Conservation (phyloP, 257 asterid species). For the Ehretia macrophylla region DNA sequence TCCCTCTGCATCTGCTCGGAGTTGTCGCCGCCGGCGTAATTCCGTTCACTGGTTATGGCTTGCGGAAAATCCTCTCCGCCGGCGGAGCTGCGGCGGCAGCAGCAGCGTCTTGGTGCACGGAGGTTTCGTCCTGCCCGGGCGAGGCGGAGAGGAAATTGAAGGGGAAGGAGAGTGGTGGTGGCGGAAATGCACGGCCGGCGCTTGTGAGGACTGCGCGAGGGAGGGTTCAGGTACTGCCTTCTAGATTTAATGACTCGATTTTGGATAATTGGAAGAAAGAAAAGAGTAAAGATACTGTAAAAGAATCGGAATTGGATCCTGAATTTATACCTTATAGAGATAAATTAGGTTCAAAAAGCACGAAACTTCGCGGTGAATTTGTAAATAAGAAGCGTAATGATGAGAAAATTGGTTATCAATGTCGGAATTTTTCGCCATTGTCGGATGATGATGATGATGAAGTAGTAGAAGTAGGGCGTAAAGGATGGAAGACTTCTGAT, state of each 20-base stretch:
- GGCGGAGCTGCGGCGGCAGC: constrained; percentile 26
- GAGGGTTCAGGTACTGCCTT: constrained; percentile 93
- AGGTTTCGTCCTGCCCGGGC: constrained; percentile 17
- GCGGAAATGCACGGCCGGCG: constrained; percentile 53
- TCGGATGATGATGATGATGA: constrained; percentile 55
- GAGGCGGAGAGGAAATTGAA: constrained; percentile 28
- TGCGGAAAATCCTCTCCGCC: constrained; percentile 9
- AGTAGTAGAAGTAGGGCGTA: constrained; percentile 24
- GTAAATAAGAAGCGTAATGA: constrained; percentile 30
- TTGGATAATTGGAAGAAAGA: constrained; percentile 96
- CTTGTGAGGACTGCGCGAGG: constrained; percentile 92
- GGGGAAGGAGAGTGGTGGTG: constrained; percentile 11
- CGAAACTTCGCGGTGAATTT: neutral
- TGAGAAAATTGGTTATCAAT: constrained; percentile 27
- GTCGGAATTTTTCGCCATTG: constrained; percentile 54
- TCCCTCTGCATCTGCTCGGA: constrained; percentile 71
- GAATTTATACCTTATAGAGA: constrained; percentile 55
- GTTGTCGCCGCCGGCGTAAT: constrained; percentile 70
- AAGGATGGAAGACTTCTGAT: constrained; percentile 24
- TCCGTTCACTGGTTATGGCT: constrained; percentile 48
- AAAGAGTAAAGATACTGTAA: constrained; percentile 37
- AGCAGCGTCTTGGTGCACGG: constrained; percentile 16
- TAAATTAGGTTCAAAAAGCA: constrained; percentile 31
- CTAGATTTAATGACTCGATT: constrained; percentile 84
- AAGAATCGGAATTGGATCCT: constrained; percentile 57